Conservation (phyloP, 306 rosid species). For the Cajanus cajan region DNA sequence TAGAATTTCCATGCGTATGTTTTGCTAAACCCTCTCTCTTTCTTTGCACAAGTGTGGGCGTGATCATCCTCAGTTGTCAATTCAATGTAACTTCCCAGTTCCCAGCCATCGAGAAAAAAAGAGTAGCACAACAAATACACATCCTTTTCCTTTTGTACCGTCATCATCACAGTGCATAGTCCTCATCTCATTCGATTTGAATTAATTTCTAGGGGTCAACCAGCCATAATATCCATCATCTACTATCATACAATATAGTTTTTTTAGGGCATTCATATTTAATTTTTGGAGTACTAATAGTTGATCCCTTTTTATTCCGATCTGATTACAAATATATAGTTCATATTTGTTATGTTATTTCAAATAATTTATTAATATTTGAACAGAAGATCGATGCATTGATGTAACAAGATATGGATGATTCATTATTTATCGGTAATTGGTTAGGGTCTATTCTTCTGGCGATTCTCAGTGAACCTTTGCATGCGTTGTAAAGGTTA, state of each 20-base stretch:
- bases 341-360: too few species aligned
- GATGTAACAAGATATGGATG: slow-evolving; percentile 1
- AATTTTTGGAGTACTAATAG: too few species aligned
- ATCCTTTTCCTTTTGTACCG: slow-evolving; percentile 31
- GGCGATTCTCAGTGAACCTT: background rate
- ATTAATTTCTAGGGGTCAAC: background rate
- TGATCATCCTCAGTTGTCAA: slow-evolving; percentile 46
- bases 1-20: slow-evolving; percentile 29
- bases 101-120: slow-evolving; percentile 35
- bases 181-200: background rate
- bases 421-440: slow-evolving; percentile 7
- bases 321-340: too few species aligned
- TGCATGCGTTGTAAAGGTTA: slow-evolving; percentile 34
- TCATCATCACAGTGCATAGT: background rate
- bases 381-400: background rate
- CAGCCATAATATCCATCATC: background rate
- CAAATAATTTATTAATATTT: background rate
- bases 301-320: too few species aligned
- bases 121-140: background rate
- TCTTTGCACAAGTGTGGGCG: background rate
- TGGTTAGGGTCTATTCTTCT: slow-evolving; percentile 8
- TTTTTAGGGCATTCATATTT: background rate
- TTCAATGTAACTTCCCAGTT: slow-evolving; percentile 27
- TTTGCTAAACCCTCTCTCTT: background rate
- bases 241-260: too few species aligned